Base-by-base conservation (phyloP, 192 early-diverging fungal genomes). In the Coemansia pectinata region DNA sequence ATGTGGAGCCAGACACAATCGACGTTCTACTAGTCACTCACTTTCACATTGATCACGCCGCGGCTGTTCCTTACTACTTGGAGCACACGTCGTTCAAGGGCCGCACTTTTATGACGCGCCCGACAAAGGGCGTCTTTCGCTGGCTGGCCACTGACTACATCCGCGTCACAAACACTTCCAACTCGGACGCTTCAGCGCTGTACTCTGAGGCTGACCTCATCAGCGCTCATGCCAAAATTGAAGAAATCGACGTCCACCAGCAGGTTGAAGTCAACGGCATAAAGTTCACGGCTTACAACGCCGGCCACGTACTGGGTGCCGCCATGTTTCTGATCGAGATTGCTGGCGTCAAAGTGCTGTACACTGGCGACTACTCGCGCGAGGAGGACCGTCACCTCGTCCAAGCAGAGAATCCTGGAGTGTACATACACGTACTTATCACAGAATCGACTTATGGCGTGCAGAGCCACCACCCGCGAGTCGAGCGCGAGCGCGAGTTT, bases 301-400 rank as follows among this genome's bases (percentile, higher is more conserved):
- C 98, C 12, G 98, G 98, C 17, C 98, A 99, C 68, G 98, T 99
- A 2, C 87, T 99, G 34, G 98, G 98, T 3, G 98, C 98, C 0
- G 96, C 95, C 34, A 98, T 99, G 98, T 99, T 96, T 70, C 85
- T 94, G 72, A 90, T 95, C 42, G 93, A 95, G 70, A 93, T 95
- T 62, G 92, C 92, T 9, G 92, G 96, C 58, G 90, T 98, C 29
- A 89, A 91, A 71, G 88, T 94, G 23, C 85, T 99, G 11, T 99
- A 99, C 79, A 99, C 97, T 2, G 97, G 97, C 52, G 97, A 99
- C 77, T 99, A 99, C 72, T 97, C 96, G 29, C 91, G 96, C 44
- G 97, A 99, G 82, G 97, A 99, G 79, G 98, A 99, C 85, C 88
- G 98, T 9, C 98, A 99, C 78, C 88, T 99, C 63, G 94, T 96